Percentiles rank a stretch among this genome's conserved stretches.
Conservation (phyloP, 306 rosid species). For the Datisca glomerata region DNA sequence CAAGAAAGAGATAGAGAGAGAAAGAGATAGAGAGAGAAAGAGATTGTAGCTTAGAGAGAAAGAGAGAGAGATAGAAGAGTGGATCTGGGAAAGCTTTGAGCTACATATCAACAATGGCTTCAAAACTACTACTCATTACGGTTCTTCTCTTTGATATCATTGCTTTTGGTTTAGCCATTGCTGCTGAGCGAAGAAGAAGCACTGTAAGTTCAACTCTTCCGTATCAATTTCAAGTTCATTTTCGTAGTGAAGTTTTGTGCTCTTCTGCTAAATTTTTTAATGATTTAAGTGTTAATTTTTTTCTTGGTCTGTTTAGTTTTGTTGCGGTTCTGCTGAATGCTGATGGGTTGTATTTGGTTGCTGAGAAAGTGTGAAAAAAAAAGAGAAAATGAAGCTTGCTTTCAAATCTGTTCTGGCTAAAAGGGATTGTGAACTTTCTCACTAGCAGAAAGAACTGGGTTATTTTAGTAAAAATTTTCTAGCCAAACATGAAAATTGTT, state of each 20-base stretch:
- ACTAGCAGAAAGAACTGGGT: too few relatives aligned
- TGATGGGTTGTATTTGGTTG: too few relatives aligned
- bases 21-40: slow-evolving; percentile 1
- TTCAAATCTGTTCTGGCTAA: too few relatives aligned
- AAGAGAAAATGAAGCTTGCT: too few relatives aligned
- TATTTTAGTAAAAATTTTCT: too few relatives aligned
- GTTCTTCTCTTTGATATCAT: slow-evolving; percentile 55
- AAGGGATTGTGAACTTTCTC: too few relatives aligned
- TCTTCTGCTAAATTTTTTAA: neutral
- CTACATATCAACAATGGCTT: slow-evolving; percentile 65
- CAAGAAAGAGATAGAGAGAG: slow-evolving; percentile 1
- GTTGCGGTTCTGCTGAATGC: too few relatives aligned
- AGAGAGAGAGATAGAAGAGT: slow-evolving; percentile 4
- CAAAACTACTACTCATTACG: slow-evolving; percentile 57
- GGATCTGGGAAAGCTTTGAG: slow-evolving; percentile 30
- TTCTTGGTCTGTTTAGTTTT: slow-evolving; percentile 13
- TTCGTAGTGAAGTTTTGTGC: neutral
- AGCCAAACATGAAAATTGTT: too few relatives aligned
- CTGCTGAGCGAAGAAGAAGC: slow-evolving; percentile 96
- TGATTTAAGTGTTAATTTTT: slow-evolving; percentile 1
- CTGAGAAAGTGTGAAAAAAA: too few relatives aligned
- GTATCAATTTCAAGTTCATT: slow-evolving; percentile 2
- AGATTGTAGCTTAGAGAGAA: slow-evolving; percentile 3
- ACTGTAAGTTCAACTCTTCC: slow-evolving; percentile 36
- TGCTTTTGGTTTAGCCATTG: slow-evolving; percentile 90